Base-by-base conservation (phyloP, 139 green algal genomes). In the Closterium sp. region DNA sequence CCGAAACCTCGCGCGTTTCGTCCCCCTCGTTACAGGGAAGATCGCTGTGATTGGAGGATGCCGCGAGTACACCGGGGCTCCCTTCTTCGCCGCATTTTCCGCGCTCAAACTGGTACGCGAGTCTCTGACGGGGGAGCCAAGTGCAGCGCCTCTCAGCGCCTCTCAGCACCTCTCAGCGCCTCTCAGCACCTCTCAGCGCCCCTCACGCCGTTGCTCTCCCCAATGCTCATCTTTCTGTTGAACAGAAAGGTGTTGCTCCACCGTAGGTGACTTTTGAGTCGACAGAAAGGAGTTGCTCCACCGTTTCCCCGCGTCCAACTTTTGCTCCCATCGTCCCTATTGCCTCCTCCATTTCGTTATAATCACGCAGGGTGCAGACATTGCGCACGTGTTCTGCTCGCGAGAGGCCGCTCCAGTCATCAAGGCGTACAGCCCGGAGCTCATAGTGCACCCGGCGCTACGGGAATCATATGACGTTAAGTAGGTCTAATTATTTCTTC, bases 31-130 rank as follows among this genome's bases (percentile, higher is more conserved):
- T 33, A 36, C 88, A 92, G 98, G 98, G 86, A 98, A 98, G 83
- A 94, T 99, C 10, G 97, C 91, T 5, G 96, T 99, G n/a, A 93
- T 99, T 10, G 98, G 98, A 4, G 98, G 98, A 10, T 98, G 96
- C 92, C 55, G 92, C 12, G 97, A 99, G 92, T 99, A 99, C 95
- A 98, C 98, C 0, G 98, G 98, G 0, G 98, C 98, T 3, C 98
- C 98, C 21, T 99, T 96, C 95, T 99, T 99, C 92, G 97, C 98
- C 6, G 95, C 97, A 21, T 96, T 97, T 55, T 96, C 97, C 1
- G 96, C 97, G 0, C 92, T 99, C 55, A 94, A 93, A 36, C 87
- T 90, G 31, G 90, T 93, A 33, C 33, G 89, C 12, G n/a, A n/a
- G n/a, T n/a, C n/a, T n/a, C n/a, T n/a, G n/a, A n/a, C n/a, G n/a